Conservation (phyloP, 352 stramenopile species). For the Globisporangium middletonii region DNA sequence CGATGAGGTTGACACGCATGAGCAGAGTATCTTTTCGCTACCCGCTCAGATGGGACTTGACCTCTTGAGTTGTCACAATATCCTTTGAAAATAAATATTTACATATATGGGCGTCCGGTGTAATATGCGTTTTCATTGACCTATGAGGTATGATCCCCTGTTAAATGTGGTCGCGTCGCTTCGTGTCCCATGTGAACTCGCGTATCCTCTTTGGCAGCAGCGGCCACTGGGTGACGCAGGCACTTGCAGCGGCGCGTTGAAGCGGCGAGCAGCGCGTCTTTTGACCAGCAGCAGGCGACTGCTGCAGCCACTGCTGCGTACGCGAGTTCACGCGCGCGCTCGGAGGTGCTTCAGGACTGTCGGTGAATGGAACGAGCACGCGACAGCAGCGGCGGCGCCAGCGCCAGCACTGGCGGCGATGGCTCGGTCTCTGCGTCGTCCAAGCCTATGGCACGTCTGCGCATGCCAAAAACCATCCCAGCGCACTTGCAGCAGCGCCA, state of each 20-base stretch:
- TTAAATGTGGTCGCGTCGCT: background rate
- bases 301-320: background rate
- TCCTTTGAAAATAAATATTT: background rate
- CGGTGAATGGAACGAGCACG: conserved; percentile 12
- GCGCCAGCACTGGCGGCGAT: background rate
- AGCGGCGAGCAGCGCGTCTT: conserved; percentile 14
- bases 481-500: conserved; percentile 17
- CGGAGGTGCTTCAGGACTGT: background rate
- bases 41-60: too few species aligned
- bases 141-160: background rate
- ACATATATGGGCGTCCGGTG: background rate
- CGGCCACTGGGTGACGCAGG: conserved; percentile 1
- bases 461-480: conserved; percentile 13
- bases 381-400: background rate
- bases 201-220: background rate
- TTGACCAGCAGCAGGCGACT: conserved; percentile 8
- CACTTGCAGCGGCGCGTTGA: conserved; percentile 9
- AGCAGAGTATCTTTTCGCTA: too few species aligned
- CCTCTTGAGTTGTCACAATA: too few species aligned
- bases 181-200: background rate
- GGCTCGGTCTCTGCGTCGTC: background rate
- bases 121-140: background rate
- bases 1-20: too few species aligned
- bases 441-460: conserved; percentile 8
- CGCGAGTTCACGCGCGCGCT: background rate